Percentiles rank a stretch among this genome's conserved stretches.
These are phyloP conservation scores for Cyclospora cayetanensis DNA, from an alignment of 169 alveolate genomes.

Conservation along the genomic window DNA sequence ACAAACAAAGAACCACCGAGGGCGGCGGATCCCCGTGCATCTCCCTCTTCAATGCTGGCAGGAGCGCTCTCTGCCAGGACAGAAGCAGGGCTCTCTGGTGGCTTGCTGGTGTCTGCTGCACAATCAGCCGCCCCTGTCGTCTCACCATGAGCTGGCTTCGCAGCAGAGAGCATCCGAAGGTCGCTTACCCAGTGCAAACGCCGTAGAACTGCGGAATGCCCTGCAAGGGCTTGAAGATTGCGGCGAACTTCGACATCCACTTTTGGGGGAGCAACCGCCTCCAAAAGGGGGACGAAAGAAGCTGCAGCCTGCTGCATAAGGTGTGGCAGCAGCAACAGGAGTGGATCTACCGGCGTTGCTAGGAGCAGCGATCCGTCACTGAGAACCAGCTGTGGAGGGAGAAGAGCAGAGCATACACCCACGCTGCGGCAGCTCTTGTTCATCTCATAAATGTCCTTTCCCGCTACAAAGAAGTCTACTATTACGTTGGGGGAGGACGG, in stretches of 20 bases:
- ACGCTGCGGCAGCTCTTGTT: constrained; percentile 48
- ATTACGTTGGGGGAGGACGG: background rate
- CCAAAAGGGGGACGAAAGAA: constrained; percentile 23
- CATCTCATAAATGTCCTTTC: background rate
- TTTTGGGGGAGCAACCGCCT: constrained; percentile 6
- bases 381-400: constrained; percentile 33
- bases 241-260: constrained; percentile 7
- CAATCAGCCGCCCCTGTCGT: background rate
- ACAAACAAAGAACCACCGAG: background rate
- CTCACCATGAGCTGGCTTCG: background rate
- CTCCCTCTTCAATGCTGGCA: background rate
- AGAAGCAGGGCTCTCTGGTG: background rate
- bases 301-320: constrained; percentile 9
- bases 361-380: constrained; percentile 47
- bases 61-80: background rate
- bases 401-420: constrained; percentile 56
- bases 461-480: constrained; percentile 34
- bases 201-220: constrained; percentile 30
- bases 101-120: background rate
- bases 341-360: constrained; percentile 44
- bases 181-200: constrained; percentile 38
- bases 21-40: background rate
- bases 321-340: constrained; percentile 48
- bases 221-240: constrained; percentile 43
- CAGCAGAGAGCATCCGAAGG: background rate